These are phyloP conservation scores for Saturnispora bothae DNA, from an alignment of 805 yeast genomes.

Conservation along the genomic window DNA sequence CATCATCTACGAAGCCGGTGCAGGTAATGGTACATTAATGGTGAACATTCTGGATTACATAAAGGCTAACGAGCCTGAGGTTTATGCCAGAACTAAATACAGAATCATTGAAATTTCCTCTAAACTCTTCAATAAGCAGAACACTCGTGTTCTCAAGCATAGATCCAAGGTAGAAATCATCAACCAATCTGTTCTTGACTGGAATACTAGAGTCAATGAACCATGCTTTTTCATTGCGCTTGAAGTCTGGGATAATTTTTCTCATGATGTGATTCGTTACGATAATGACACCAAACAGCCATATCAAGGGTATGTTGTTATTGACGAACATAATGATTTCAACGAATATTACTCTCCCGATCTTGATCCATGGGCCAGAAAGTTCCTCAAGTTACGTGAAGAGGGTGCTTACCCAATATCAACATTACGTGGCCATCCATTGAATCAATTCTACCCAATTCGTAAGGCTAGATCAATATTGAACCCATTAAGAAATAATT, in stretches of 20 bases:
- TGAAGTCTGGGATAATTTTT: conserved; percentile 75
- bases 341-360: conserved; percentile 60
- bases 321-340: conserved; percentile 66
- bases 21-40: conserved; percentile 86
- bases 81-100: conserved; percentile 58
- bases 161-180: conserved; percentile 48
- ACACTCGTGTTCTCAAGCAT: conserved; percentile 30
- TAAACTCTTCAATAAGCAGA: conserved; percentile 50
- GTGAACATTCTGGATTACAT: conserved; percentile 58
- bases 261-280: conserved; percentile 74
- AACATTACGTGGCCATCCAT: conserved; percentile 39
- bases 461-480: conserved; percentile 37
- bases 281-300: conserved; percentile 60
- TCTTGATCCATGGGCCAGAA: conserved; percentile 44
- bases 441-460: conserved; percentile 37
- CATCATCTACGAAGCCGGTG: conserved; percentile 78
- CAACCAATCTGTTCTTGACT: conserved; percentile 67
- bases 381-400: conserved; percentile 47
- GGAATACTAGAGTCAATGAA: conserved; percentile 48
- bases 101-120: conserved; percentile 63
- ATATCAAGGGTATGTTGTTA: conserved; percentile 65
- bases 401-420: conserved; percentile 31
- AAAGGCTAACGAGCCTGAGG: conserved; percentile 53
- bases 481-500: conserved; percentile 55
- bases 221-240: conserved; percentile 72